Percentiles rank a stretch among this genome's conserved stretches.
Evolutionary conservation across 257 asterid species (phyloP).

Genomic region (Nicotiana paniculata): DNA sequence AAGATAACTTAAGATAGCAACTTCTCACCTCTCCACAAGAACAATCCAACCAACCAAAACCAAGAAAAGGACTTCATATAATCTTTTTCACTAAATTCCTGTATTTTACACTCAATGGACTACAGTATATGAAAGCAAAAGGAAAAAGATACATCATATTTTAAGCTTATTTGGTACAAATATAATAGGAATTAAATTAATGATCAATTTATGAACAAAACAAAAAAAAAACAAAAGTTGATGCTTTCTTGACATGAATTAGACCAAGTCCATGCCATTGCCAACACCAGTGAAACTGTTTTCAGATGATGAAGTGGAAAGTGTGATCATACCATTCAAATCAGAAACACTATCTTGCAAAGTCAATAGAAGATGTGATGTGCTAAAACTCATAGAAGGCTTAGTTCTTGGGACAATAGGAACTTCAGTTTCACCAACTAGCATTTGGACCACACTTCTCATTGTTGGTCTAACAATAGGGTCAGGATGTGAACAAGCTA

Average conservation of each 20-base stretch:
- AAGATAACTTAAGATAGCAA: conserved; percentile 27
- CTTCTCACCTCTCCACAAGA: conserved; percentile 17
- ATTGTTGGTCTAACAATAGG: conserved; percentile 67
- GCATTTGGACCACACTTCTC: conserved; percentile 76
- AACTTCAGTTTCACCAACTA: conserved; percentile 60
- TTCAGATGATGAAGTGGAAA: conserved; percentile 67
- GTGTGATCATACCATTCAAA: conserved; percentile 53
- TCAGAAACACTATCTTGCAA: conserved; percentile 79
- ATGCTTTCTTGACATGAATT: conserved; percentile 4
- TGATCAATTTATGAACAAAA: conserved; percentile 19
- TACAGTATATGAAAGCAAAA: neutral
- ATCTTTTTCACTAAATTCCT: neutral
- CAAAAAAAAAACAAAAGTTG: neutral
- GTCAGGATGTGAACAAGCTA: conserved; percentile 75
- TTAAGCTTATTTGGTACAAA: conserved; percentile 14
- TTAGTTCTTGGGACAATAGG: conserved; percentile 60
- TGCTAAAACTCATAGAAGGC: conserved; percentile 64
- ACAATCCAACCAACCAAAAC: conserved; percentile 3
- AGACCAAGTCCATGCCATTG: conserved; percentile 31
- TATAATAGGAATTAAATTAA: conserved; percentile 21
- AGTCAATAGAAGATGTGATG: conserved; percentile 52
- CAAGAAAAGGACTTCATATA: conserved; percentile 25
- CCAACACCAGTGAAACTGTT: conserved; percentile 36
- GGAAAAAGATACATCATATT: neutral
- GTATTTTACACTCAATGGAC: neutral